A percentile compares a stretch with the other conserved stretches of the same genome.
Evolutionary conservation across 1,284 basidiomycete genomes (phyloP).

Genomic region (Chondrostereum purpureum): DNA sequence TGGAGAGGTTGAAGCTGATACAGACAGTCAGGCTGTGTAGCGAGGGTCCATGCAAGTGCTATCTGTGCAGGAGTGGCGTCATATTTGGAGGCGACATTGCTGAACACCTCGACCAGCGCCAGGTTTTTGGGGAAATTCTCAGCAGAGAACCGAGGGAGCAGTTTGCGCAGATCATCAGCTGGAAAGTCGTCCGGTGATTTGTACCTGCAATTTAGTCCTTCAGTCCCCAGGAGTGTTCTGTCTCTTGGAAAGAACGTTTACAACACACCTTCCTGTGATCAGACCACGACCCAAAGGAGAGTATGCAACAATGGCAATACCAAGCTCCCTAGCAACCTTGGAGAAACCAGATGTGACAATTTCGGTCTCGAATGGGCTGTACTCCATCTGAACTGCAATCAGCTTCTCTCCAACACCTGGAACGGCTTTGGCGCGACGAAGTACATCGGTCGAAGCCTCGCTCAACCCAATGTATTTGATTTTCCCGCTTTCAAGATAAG

Average conservation of each 20-base stretch:
- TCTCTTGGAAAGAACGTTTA: background rate
- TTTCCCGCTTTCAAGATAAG: slow-evolving; percentile 41
- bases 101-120: slow-evolving; percentile 26
- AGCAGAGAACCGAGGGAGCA: slow-evolving; percentile 21
- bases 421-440: slow-evolving; percentile 57
- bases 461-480: slow-evolving; percentile 23
- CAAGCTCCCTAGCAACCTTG: slow-evolving; percentile 15
- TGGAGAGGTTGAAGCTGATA: too few species aligned
- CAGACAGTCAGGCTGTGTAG: slow-evolving; percentile 19
- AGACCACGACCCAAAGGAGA: slow-evolving; percentile 20
- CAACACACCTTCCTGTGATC: slow-evolving; percentile 17
- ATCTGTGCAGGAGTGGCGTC: slow-evolving; percentile 37
- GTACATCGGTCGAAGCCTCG: slow-evolving; percentile 9
- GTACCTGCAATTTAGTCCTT: slow-evolving; percentile 13
- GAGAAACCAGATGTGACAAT: slow-evolving; percentile 26
- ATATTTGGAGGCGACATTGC: slow-evolving; percentile 25
- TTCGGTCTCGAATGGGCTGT: slow-evolving; percentile 32
- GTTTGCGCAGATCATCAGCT: slow-evolving; percentile 14
- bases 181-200: slow-evolving; percentile 19
- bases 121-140: slow-evolving; percentile 43
- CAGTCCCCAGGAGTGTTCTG: background rate
- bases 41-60: slow-evolving; percentile 43
- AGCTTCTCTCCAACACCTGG: slow-evolving; percentile 32
- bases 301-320: slow-evolving; percentile 19
- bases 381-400: slow-evolving; percentile 38